phyloP scores from a whole-genome alignment of 805 yeast species.

The Danielozyma ontarioensis region DNA sequence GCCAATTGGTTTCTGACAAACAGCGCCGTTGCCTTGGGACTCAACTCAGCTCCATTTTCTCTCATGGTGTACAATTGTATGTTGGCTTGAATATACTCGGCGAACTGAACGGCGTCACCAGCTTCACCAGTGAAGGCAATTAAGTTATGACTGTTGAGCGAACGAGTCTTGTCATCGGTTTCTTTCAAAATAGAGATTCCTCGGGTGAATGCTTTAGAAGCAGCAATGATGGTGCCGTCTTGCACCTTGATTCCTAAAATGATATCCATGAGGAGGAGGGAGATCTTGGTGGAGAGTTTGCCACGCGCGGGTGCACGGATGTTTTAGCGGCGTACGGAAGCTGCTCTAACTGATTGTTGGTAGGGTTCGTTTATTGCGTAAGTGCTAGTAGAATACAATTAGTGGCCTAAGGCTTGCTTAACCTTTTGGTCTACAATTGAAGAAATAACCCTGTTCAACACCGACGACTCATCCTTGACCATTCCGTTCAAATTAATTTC shows the following conservation, averaged over 20 bases:
- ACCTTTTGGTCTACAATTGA: conserved; percentile 28
- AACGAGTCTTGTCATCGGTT: conserved; percentile 75
- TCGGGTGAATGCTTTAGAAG: conserved; percentile 92
- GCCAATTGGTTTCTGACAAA: conserved; percentile 88
- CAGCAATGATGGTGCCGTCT: conserved; percentile 81
- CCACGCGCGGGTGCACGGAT: too few relatives aligned
- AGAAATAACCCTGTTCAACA: conserved; percentile 44
- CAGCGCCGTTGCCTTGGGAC: conserved; percentile 82
- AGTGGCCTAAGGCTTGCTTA: too few relatives aligned
- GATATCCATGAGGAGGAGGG: conserved; percentile 68
- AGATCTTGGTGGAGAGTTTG: too few relatives aligned
- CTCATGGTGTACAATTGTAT: conserved; percentile 83
- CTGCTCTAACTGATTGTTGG: too few relatives aligned
- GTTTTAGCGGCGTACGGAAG: too few relatives aligned
- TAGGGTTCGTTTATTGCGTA: too few relatives aligned
- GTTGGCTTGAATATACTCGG: conserved; percentile 91
- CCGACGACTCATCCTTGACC: conserved; percentile 42
- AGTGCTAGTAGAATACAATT: too few relatives aligned
- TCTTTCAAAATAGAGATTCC: conserved; percentile 80
- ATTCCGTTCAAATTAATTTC: conserved; percentile 51
- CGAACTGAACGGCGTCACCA: conserved; percentile 94
- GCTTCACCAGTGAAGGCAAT: conserved; percentile 94
- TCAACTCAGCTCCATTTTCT: conserved; percentile 67
- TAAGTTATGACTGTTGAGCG: conserved; percentile 67
- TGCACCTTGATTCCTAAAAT: conserved; percentile 78